Evolutionary conservation across 306 rosid genomes (phyloP).

Genomic region (Luffa aegyptiaca): DNA sequence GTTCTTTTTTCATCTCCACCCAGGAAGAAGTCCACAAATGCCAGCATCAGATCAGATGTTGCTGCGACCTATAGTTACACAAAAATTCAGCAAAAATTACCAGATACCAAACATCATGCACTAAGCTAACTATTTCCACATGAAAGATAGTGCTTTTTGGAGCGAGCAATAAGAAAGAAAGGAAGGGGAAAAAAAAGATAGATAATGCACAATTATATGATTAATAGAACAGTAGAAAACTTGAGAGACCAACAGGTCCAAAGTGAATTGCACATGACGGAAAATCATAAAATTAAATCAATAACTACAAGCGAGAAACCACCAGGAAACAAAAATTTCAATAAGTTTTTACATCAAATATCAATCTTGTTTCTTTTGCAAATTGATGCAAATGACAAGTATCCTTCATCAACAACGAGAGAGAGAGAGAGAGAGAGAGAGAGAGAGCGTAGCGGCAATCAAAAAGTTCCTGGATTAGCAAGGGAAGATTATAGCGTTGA

Average conservation of each 20-base stretch:
- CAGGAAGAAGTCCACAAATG: conserved; percentile 85
- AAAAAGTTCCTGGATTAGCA: background rate
- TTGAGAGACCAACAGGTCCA: background rate
- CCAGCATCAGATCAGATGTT: conserved; percentile 93
- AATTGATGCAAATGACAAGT: background rate
- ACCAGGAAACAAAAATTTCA: background rate
- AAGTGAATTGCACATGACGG: background rate
- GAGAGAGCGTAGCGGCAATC: background rate
- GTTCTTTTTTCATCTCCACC: conserved; percentile 97
- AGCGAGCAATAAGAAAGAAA: background rate
- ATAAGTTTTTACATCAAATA: background rate
- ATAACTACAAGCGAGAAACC: background rate
- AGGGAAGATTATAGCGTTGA: background rate
- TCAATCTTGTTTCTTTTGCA: background rate
- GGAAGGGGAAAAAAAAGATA: background rate
- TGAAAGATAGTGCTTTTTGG: background rate
- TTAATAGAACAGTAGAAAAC: background rate
- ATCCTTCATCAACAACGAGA: background rate
- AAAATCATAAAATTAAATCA: background rate
- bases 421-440: background rate
- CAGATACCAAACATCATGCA: background rate
- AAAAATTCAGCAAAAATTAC: conserved; percentile 8
- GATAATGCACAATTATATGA: background rate
- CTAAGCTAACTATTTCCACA: background rate
- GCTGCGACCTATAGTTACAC: conserved; percentile 65